A percentile compares a stretch with the other conserved stretches of the same genome.
phyloP scores from a whole-genome alignment of 164 flowering plant genomes.

The Stephania yunnanensis region DNA sequence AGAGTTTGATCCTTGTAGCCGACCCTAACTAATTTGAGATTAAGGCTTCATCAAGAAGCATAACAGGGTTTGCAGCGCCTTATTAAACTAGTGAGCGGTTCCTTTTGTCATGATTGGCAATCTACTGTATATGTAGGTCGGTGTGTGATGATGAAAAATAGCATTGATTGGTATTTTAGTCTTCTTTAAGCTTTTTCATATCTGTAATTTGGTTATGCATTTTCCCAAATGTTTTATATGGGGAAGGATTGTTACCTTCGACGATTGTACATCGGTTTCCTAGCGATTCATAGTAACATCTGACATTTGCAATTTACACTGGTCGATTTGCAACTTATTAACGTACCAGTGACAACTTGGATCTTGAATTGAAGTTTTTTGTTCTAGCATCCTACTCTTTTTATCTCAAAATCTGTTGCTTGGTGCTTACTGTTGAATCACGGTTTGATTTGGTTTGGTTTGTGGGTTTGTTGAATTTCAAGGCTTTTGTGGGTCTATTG shows the following conservation, averaged over 20 bases:
- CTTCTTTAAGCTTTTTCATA: neutral
- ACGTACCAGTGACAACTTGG: neutral
- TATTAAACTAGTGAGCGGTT: neutral
- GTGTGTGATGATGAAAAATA: neutral
- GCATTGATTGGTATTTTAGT: neutral
- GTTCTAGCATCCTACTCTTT: neutral
- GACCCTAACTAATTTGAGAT: too few relatives aligned
- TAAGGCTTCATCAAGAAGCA: neutral
- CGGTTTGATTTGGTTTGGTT: neutral
- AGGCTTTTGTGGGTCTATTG: neutral
- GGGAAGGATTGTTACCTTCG: neutral
- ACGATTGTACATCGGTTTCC: too few relatives aligned
- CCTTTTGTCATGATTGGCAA: neutral
- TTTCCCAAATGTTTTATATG: neutral
- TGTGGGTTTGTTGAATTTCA: neutral
- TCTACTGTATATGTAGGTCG: neutral
- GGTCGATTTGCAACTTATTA: too few relatives aligned
- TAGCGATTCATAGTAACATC: too few relatives aligned
- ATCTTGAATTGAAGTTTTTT: neutral
- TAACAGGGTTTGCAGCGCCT: neutral
- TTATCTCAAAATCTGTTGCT: neutral
- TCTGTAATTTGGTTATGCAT: neutral
- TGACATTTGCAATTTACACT: too few relatives aligned
- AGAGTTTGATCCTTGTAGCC: too few relatives aligned
- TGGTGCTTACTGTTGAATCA: too few relatives aligned